These are phyloP conservation scores for Parastagonospora nodorum DNA, from an alignment of 2,329 filamentous ascomycete species.

Conservation along the genomic window DNA sequence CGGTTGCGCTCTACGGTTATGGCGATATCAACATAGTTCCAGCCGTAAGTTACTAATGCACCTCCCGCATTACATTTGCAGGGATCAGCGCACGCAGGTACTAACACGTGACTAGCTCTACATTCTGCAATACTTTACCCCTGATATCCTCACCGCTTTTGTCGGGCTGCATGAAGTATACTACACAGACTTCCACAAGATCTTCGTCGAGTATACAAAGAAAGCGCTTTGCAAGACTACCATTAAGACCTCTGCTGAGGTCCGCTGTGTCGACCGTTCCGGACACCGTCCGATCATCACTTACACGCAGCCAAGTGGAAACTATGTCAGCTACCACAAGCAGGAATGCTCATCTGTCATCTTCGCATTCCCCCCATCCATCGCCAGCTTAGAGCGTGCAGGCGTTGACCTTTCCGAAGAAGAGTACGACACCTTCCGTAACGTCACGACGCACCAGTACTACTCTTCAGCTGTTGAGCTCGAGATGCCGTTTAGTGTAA, in stretches of 20 bases:
- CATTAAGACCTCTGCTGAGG: constrained; percentile 40
- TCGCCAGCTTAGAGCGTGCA: constrained; percentile 38
- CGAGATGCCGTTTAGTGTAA: constrained; percentile 42
- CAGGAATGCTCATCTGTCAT: constrained; percentile 44
- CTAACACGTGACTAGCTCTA: constrained; percentile 44
- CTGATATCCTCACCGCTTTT: constrained; percentile 45
- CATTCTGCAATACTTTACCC: constrained; percentile 46
- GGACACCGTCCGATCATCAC: constrained; percentile 39
- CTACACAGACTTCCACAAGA: constrained; percentile 46
- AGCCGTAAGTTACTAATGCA: constrained; percentile 37
- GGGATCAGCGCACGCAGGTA: constrained; percentile 24
- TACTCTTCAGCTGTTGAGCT: constrained; percentile 43
- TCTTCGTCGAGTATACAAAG: constrained; percentile 39
- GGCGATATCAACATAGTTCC: constrained; percentile 45
- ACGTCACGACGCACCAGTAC: constrained; percentile 43
- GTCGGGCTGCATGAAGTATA: constrained; percentile 43
- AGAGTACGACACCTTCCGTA: constrained; percentile 39
- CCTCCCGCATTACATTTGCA: constrained; percentile 19
- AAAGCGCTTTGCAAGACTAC: constrained; percentile 37
- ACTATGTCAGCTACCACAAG: constrained; percentile 38
- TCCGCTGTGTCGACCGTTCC: constrained; percentile 44
- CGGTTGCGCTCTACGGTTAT: constrained; percentile 45
- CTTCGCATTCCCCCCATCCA: constrained; percentile 43
- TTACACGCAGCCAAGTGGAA: constrained; percentile 37
- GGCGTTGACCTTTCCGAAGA: constrained; percentile 41